Base-by-base conservation (phyloP, 768 basidiomycete species). In the Lactarius hatsudake region DNA sequence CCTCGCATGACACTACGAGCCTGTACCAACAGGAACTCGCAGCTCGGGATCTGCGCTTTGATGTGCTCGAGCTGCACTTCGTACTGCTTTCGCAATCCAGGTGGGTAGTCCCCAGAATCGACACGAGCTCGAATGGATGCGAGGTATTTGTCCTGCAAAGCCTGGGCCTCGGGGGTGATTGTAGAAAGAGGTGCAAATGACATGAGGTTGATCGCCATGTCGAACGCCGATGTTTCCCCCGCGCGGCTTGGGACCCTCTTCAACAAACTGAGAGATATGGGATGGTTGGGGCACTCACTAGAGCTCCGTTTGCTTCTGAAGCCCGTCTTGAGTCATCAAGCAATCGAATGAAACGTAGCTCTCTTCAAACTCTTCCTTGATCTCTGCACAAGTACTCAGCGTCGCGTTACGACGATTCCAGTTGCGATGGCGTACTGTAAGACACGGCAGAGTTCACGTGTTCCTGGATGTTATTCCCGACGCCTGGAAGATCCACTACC, bases 401-500 rank as follows among this genome's bases (percentile, higher is more conserved):
- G 20, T 57, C 6, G 9, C n/a, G 15, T 12, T 10, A 7, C 6
- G 28, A 32, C 6, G n/a, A 48, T 3, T 55, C n/a, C 13, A 43
- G 42, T 36, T n/a, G 40, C 36, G 18, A 59, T 43, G 17, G 38
- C 68, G 26, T 43, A 69, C 68, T 61, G 20, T 65, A 69, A 8
- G 36, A n/a, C 10, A 62, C 5, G 20, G 38, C 59, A 1, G 20
- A 12, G 26, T 63, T 55, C 15, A 34, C 42, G 51, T 71, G 70
- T 56, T 71, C 70, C 57, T 71, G 70, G 12, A 71, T 26, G 26
- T 71, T 71, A 28, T 61, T 61, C 17, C 70, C 70, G 26, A 71
- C 70, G 12, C 69, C 62, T 51, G 17, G 64, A 34, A 71, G 55
- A 42, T 69, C 38, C 10, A 69, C 59, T 6, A 26, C 32, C 17